These are phyloP conservation scores for Poterioochromonas sp. DNA, from an alignment of 352 stramenopile genomes.

Conservation along the genomic window DNA sequence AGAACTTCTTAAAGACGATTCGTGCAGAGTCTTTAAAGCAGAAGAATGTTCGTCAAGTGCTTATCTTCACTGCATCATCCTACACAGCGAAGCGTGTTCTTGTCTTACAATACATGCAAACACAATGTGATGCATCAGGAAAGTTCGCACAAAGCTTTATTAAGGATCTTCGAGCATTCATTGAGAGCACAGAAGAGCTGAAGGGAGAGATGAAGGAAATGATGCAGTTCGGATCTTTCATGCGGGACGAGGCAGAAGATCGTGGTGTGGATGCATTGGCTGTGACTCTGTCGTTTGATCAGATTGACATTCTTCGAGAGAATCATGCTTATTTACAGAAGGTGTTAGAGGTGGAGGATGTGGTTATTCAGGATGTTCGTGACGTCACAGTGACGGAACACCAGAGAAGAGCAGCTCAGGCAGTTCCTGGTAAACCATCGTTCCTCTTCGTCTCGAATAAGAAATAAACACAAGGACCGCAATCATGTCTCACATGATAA, in stretches of 20 bases:
- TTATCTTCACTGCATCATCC: slow-evolving; percentile 67
- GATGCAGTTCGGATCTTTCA: slow-evolving; percentile 94
- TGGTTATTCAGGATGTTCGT: slow-evolving; percentile 49
- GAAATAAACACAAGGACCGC: background rate
- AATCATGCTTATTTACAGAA: slow-evolving; percentile 78
- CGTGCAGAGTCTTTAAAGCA: slow-evolving; percentile 17
- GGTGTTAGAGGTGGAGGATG: slow-evolving; percentile 73
- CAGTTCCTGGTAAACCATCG: slow-evolving; percentile 28
- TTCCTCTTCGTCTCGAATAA: background rate
- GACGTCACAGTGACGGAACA: background rate
- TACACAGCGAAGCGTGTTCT: slow-evolving; percentile 72
- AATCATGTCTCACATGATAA: background rate
- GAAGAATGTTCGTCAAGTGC: slow-evolving; percentile 36
- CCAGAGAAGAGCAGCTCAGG: slow-evolving; percentile 11
- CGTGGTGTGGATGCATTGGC: slow-evolving; percentile 82
- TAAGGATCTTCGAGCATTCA: slow-evolving; percentile 65
- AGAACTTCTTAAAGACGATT: slow-evolving; percentile 30
- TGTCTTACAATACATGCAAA: slow-evolving; percentile 67
- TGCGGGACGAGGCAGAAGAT: slow-evolving; percentile 70
- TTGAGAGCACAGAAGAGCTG: slow-evolving; percentile 57
- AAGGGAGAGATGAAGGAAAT: slow-evolving; percentile 83
- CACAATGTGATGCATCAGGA: slow-evolving; percentile 53
- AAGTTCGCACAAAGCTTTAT: slow-evolving; percentile 68
- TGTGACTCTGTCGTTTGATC: slow-evolving; percentile 85
- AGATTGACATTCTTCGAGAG: slow-evolving; percentile 69